phyloP scores from a whole-genome alignment of 2,329 filamentous ascomycete genomes.

The Rhexocercosporidium sp. region DNA sequence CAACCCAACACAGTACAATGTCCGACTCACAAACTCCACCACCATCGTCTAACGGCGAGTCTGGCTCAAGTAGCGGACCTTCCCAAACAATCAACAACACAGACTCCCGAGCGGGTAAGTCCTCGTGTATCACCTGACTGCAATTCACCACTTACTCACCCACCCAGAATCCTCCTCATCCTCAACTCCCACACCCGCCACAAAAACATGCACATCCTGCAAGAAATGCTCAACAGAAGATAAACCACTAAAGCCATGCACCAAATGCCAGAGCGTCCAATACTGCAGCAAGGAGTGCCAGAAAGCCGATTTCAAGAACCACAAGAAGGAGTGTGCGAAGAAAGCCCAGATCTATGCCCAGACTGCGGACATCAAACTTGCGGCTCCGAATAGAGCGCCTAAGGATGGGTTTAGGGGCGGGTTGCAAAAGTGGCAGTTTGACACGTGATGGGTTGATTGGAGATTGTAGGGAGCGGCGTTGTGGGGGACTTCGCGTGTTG shows the following conservation, averaged over 20 bases:
- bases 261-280: conserved; percentile 31
- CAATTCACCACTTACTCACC: neutral
- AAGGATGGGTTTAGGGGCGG: conserved; percentile 29
- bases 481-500: neutral
- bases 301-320: conserved; percentile 33
- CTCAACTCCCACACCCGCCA: neutral
- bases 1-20: neutral
- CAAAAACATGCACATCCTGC: neutral
- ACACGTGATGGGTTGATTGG: conserved; percentile 25
- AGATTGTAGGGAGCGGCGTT: neutral
- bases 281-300: conserved; percentile 40
- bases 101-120: neutral
- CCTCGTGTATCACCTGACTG: neutral
- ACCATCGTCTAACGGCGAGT: neutral
- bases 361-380: conserved; percentile 29
- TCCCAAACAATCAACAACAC: neutral
- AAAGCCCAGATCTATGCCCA: conserved; percentile 28
- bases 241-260: conserved; percentile 30
- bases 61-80: neutral
- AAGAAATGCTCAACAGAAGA: neutral
- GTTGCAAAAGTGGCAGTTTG: conserved; percentile 36
- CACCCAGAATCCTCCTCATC: neutral
- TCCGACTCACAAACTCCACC: neutral
- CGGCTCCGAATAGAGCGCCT: conserved; percentile 4
- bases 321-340: conserved; percentile 35